Evolutionary conservation across 805 yeast genomes (phyloP), one percentile per base, ranked within the genome.

Genomic region (Candida gorgasii): DNA sequence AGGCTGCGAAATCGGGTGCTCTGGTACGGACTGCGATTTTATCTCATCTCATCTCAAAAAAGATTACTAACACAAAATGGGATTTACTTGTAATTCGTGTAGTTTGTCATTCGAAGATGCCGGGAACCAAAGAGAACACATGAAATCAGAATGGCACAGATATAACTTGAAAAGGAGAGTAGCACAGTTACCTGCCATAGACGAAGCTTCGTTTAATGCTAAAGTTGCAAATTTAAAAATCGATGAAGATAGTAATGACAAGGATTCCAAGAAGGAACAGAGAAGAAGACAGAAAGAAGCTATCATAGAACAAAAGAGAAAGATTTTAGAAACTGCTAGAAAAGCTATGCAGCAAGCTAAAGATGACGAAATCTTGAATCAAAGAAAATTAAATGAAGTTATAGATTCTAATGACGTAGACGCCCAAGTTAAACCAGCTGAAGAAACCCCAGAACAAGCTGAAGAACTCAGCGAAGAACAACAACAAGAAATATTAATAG

Each of bases 91-190:
- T 66, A 87, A 90, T 58, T 84, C 96, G 15, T 93, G 99, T 64
- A 81, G 80, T 17, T 79, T 89, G 49, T 82, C 82, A 35, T 93
- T 93, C 58, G 79, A 83, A 32, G 73, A 82, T 27, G 84, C 95
- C n/a, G 93, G 84, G 48, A 72, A 82, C 45, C 99, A 93, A 67
- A 75, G 98, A 48, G 76, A 76, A 50, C 99, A 93, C 61, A 93
- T 93, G 99, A 89, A 87, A 60, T 83, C 96, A 2, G 99, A 93
- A 43, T 93, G 99, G 99, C 99, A 93, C 60, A 77, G 99, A 49
- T 93, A 93, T 64, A 93, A 93, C 58, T 75, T 93, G 57, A 93
- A 93, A 60, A 80, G 99, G 67, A 78, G 96, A 55, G 96, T 93
- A 23, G 96, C 97, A 1, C 67, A 65, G 46, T 58, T 73, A 49